Percentiles rank a stretch among this genome's conserved stretches.
phyloP scores from a whole-genome alignment of 345 rosid genomes.

The Pistacia integerrima region DNA sequence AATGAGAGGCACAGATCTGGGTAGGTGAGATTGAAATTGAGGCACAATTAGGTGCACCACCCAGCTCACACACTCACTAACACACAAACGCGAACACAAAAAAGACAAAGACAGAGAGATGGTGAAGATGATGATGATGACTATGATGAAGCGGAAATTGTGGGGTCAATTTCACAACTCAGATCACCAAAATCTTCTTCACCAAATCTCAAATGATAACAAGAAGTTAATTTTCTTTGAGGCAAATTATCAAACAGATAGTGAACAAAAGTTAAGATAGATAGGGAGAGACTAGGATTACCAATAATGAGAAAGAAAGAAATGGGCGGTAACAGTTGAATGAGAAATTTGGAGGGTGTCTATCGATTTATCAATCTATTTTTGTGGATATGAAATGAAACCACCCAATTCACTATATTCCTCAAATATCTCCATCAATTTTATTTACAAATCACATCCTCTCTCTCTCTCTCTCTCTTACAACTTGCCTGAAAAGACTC shows the following conservation, averaged over 20 bases:
- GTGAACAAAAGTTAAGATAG: not conserved
- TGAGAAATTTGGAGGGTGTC: not conserved
- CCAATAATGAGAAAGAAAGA: not conserved
- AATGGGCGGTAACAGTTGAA: conserved; percentile 8
- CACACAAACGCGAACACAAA: not conserved
- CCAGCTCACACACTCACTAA: conserved; percentile 17
- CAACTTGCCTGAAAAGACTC: no score
- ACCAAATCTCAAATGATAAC: not conserved
- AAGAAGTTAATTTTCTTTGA: not conserved
- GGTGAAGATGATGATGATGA: not conserved
- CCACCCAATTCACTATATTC: no score
- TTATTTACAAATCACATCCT: not conserved
- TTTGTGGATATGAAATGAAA: not conserved
- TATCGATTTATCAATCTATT: not conserved
- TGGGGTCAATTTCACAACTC: conserved; percentile 8
- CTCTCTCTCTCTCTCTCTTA: not conserved
- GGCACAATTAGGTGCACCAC: conserved; percentile 27
- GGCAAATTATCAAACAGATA: conserved; percentile 23
- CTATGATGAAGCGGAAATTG: conserved; percentile 17
- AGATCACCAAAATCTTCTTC: conserved; percentile 20
- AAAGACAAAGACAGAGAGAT: not conserved
- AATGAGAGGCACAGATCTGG: conserved; percentile 41
- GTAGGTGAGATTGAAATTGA: conserved; percentile 28
- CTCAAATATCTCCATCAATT: not conserved
- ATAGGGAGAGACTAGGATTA: not conserved